Base-by-base conservation (phyloP, 2,329 filamentous ascomycete genomes). In the Phaeomoniella chlamydospora region DNA sequence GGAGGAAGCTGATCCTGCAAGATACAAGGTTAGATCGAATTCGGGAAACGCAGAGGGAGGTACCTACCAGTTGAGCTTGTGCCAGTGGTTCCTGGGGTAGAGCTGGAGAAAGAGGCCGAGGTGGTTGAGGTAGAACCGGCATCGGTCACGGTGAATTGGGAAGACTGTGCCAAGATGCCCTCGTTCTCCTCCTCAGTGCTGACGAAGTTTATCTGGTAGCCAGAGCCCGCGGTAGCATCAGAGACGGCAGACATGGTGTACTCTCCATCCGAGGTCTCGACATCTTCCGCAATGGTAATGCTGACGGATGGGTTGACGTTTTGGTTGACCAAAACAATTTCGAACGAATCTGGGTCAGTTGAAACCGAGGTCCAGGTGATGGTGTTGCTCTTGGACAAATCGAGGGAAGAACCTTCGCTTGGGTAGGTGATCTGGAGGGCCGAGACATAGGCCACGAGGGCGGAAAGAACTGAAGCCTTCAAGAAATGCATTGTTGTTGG, bases 161-260 rank as follows among this genome's bases (percentile, higher is more conserved):
- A 43, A 13, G 56, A 59, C 48, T 64, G 60, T 16, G 58, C 57
- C 18, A 64, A 47, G 40, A 64, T 62, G 26, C 59, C 61, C 22
- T 37, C 50, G 44, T 57, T 58, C 17, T 43, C 39, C 12, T 38
- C 37, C 2, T 39, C 37, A 39, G 52, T 51, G 34, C 57, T 55
- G 37, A 58, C 35, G 38, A 61, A 49, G 46, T 64, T 61, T 52
- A 64, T 50, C 39, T 59, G 59, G 46, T 61, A 64, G 34, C 52
- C 55, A 13, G 43, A 33, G 33, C 56, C 11, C 15, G 5, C 6
- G 13, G 16, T 13, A 9, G 13, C 9, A 3, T 38, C 45, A 22
- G 45, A 45, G 11, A 56, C 43, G 19, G 49, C 49, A 22, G 54
- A 48, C 29, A 62, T 48, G 9, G 47, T 53, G 43, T 59, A 61